A percentile compares a stretch with the other conserved stretches of the same genome.
These are phyloP conservation scores for Penicillium digitatum DNA, from an alignment of 2,329 filamentous ascomycete genomes.

Conservation along the genomic window DNA sequence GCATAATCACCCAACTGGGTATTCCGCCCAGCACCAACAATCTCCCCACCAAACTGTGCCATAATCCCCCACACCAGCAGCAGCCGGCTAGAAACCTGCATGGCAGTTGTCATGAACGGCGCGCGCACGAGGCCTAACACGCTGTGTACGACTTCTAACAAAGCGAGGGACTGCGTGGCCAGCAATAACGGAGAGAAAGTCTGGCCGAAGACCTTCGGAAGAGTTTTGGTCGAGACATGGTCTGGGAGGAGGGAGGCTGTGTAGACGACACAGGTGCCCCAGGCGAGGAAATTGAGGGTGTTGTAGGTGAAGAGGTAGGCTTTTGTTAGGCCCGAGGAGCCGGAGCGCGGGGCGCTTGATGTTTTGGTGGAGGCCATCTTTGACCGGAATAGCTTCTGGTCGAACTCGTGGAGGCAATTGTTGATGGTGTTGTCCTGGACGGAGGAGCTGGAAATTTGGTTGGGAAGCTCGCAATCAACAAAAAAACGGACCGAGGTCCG, in stretches of 20 bases:
- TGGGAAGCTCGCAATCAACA: constrained; percentile 5
- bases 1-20: constrained; percentile 38
- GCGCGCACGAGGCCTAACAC: constrained; percentile 77
- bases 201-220: constrained; percentile 46
- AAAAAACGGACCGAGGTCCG: constrained; percentile 4
- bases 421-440: constrained; percentile 7
- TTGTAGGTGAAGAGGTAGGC: constrained; percentile 86
- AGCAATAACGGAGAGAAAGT: constrained; percentile 39
- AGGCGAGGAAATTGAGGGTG: constrained; percentile 68
- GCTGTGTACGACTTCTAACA: constrained; percentile 79
- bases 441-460: constrained; percentile 9
- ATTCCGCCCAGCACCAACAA: constrained; percentile 24
- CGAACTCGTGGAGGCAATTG: constrained; percentile 1
- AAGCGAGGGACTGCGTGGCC: constrained; percentile 77
- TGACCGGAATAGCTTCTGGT: not conserved
- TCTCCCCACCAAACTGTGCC: constrained; percentile 55
- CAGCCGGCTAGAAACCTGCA: constrained; percentile 85
- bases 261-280: constrained; percentile 71
- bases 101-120: constrained; percentile 75
- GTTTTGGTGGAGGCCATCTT: constrained; percentile 17
- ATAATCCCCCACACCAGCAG: constrained; percentile 86
- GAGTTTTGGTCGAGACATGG: constrained; percentile 48
- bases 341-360: constrained; percentile 11
- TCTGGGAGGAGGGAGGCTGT: constrained; percentile 56
- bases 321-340: constrained; percentile 50